Percentiles rank a stretch among this genome's conserved stretches.
These are phyloP conservation scores for Argentina anserina DNA, from an alignment of 306 rosid genomes.

Conservation along the genomic window DNA sequence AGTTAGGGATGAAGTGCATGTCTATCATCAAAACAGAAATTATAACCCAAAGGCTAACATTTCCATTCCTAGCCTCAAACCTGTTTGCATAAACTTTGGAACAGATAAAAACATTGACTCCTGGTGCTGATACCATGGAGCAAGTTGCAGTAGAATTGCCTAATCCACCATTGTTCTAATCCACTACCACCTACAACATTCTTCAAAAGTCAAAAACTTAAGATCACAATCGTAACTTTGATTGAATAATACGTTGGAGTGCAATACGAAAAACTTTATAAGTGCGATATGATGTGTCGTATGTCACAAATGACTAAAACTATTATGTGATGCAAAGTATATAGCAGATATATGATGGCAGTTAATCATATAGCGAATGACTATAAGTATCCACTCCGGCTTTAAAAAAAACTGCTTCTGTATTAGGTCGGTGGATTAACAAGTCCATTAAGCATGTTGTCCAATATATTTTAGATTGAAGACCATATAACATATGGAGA, in stretches of 20 bases:
- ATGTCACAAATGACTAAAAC: background rate
- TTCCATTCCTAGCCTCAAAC: background rate
- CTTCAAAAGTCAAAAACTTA: constrained; percentile 12
- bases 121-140: background rate
- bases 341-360: background rate
- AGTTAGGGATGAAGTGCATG: background rate
- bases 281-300: background rate
- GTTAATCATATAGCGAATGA: background rate
- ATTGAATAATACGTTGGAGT: background rate
- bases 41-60: background rate
- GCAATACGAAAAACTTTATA: background rate
- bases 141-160: background rate
- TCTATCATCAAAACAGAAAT: background rate
- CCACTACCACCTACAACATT: constrained; percentile 31
- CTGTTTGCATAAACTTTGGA: background rate
- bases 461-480: background rate
- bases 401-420: background rate
- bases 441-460: background rate
- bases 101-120: background rate
- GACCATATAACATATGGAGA: background rate
- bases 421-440: background rate
- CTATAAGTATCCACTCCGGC: background rate
- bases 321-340: background rate
- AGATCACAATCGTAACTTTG: constrained; percentile 5
- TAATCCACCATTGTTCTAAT: constrained; percentile 3